phyloP scores from a whole-genome alignment of 2,329 filamentous ascomycete genomes.

The Arthrobotrys pseudoclavata region DNA sequence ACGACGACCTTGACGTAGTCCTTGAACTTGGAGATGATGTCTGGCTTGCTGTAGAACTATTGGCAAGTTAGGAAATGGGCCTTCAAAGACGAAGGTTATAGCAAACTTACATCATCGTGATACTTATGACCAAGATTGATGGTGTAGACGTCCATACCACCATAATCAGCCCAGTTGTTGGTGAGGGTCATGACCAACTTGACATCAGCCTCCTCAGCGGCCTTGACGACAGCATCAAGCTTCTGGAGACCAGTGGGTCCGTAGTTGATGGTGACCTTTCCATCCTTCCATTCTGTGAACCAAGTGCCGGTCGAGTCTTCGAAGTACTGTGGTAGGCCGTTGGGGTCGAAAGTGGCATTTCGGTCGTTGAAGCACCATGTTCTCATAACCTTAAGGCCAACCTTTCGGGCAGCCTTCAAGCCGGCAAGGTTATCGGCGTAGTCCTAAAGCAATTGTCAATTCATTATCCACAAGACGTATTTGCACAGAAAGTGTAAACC shows the following conservation, averaged over 20 bases:
- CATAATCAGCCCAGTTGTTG: conserved; percentile 73
- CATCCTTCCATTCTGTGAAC: conserved; percentile 69
- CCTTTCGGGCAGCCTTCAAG: conserved; percentile 68
- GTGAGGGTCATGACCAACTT: conserved; percentile 72
- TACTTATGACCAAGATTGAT: conserved; percentile 71
- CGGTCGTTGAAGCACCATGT: conserved; percentile 74
- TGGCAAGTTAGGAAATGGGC: conserved; percentile 59
- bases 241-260: conserved; percentile 64
- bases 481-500: conserved; percentile 47
- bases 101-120: conserved; percentile 68
- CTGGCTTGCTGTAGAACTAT: conserved; percentile 69
- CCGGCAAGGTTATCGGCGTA: conserved; percentile 69
- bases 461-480: background rate
- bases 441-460: conserved; percentile 65
- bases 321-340: conserved; percentile 71
- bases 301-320: conserved; percentile 69
- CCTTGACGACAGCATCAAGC: conserved; percentile 71
- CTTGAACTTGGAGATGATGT: conserved; percentile 70
- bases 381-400: conserved; percentile 71
- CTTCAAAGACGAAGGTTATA: background rate
- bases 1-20: conserved; percentile 70
- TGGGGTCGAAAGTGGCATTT: conserved; percentile 68
- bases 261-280: conserved; percentile 68
- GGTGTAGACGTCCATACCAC: conserved; percentile 74
- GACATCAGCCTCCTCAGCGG: conserved; percentile 69